Base-by-base conservation (phyloP, 345 rosid species). In the Sonneratia alba region DNA sequence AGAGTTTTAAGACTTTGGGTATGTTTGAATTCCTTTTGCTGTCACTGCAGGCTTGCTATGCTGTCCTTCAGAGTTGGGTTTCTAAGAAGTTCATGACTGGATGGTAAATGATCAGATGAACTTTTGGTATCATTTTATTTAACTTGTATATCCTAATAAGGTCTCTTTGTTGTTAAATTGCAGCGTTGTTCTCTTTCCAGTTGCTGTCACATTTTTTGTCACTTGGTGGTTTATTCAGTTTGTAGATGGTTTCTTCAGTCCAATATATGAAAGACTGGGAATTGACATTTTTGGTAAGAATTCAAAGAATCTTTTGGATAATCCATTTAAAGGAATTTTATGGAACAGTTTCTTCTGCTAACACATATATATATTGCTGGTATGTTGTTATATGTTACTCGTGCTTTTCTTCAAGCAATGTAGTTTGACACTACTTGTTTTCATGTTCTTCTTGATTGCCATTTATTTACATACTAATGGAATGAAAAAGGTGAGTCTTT, bases 61-160 rank as follows among this genome's bases (percentile, higher is more conserved):
- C 83, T 70, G 93, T 89, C 78, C 84, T 91, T 12, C 96, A 89
- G 75, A 91, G 97, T 79, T 91, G 97, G 97, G 89, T 80, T 61
- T 91, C 97, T 1, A 89, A 87, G 88, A 91, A 89, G 87, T 92
- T 92, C 81, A 92, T 92, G 89, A 89, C 93, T 69, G 97, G 93
- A 86, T 89, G 92, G 96, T 92, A 83, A 79, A 42, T 36, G 69
- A 67, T 69, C 67, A 66, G 13, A 18, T 69, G 72, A n/a, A 18
- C 70, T 47, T 56, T 27, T 62, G n/a, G 45, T 19, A 61, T 32
- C 49, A 36, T 62, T 38, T 16, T 8, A 4, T 59, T 0, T 51
- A 13, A 2, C 7, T 70, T 65, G 12, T 62, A 18, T 56, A 36
- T 61, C 7, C 32, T 43, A 45, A 38, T 71, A 38, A 67, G 59